Base-by-base conservation (phyloP, 2,329 filamentous ascomycete genomes). In the Zopfia rhizophila region DNA sequence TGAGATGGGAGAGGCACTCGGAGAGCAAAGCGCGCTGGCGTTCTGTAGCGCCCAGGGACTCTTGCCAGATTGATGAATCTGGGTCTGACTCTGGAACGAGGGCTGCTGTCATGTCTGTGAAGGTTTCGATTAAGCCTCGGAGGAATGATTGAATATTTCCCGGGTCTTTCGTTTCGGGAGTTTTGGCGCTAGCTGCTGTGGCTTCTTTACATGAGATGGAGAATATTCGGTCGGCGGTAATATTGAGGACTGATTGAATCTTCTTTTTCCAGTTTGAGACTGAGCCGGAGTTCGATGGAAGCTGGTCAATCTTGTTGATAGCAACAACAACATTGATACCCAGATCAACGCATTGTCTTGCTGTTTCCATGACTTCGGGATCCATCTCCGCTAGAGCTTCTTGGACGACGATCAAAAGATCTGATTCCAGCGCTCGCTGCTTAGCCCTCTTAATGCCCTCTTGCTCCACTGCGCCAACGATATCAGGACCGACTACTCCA, bases 391-490 rank as follows among this genome's bases (percentile, higher is more conserved):
- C 72, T 4, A 90, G 90, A 6, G 90, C 82, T 42, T 71, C 68
- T 21, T 70, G 42, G 30, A 99, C 81, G 7, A 89, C 87, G 36
- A 97, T 80, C 31, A 97, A 83, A 5, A 97, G 79, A 72, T 99
- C 91, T 8, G 93, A 93, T 38, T 92, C 86, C 21, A 85, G 73
- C 0, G 93, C 94, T 60, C 89, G 88, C 48, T 86, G 83, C 68
- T 88, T 90, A 6, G 94, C 94, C 37, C 94, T 82, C 38, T 88
- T 84, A 65, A 99, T 97, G 1, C 94, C 94, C 70, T 99, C 94
- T 66, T 87, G 78, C 66, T 99, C 94, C 18, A 99, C 81, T 7
- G 81, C 77, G 1, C 91, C 90, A 48, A 96, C 84, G 4, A 61
- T 53, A 43, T 60, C 48, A 19, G 60, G 43, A 37, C 58, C 56